A percentile compares a stretch with the other conserved stretches of the same genome.
Conservation (phyloP, 305 asterid genomes). For the Fraxinus greggii region DNA sequence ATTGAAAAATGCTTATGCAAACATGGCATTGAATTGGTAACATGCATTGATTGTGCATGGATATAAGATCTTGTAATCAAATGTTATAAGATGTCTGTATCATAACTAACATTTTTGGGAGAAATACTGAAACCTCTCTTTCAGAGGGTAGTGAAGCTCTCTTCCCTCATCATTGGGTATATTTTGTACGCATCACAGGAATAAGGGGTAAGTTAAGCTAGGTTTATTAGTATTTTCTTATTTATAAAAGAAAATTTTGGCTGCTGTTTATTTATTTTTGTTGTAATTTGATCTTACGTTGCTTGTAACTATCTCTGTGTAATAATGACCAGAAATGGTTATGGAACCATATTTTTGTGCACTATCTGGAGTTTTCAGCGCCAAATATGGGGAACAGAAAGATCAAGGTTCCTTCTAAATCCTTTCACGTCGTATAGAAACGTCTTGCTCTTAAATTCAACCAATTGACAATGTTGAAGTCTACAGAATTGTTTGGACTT, state of each 20-base stretch:
- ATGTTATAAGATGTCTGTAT: background rate
- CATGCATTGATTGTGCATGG: background rate
- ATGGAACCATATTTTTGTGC: background rate
- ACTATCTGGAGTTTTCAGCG: background rate
- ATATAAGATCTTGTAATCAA: background rate
- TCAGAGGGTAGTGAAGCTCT: background rate
- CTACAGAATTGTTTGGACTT: background rate
- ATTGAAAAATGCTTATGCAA: background rate
- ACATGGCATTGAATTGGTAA: background rate
- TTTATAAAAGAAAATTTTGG: background rate
- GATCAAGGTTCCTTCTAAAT: background rate
- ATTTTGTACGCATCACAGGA: background rate
- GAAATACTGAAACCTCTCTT: background rate
- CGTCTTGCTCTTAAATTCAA: background rate
- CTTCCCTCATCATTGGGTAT: background rate
- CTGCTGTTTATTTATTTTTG: background rate
- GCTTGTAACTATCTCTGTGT: background rate
- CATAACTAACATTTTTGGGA: background rate
- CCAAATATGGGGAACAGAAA: background rate
- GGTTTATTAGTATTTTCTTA: background rate
- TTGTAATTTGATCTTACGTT: background rate
- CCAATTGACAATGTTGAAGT: background rate
- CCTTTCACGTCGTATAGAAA: background rate
- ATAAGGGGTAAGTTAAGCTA: background rate
- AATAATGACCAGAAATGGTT: background rate